Conservation (phyloP, 345 rosid species). For the Angophora floribunda region DNA sequence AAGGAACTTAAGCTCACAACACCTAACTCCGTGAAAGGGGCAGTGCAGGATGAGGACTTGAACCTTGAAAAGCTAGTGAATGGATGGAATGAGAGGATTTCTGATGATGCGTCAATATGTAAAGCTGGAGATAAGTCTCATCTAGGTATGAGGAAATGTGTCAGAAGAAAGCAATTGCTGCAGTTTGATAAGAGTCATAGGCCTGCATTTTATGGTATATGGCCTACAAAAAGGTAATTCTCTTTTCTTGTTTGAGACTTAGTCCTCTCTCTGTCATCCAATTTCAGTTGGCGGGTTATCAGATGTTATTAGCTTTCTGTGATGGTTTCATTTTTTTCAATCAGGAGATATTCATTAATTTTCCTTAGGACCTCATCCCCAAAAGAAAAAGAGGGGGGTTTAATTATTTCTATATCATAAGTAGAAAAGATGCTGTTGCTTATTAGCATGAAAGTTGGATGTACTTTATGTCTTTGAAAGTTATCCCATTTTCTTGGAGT, state of each 20-base stretch:
- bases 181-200: slow-evolving; percentile 84
- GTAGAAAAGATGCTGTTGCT: background rate
- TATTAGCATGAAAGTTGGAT: background rate
- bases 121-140: slow-evolving; percentile 9
- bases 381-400: background rate
- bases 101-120: slow-evolving; percentile 12
- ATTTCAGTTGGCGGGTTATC: background rate
- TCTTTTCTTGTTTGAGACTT: background rate
- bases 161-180: slow-evolving; percentile 49
- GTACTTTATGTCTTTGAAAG: background rate
- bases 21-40: slow-evolving; percentile 13
- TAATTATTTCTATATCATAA: background rate
- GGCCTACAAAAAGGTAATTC: slow-evolving; percentile 79
- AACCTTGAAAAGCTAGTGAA: slow-evolving; percentile 43
- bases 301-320: background rate
- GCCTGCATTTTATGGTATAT: slow-evolving; percentile 90
- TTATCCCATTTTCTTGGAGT: background rate
- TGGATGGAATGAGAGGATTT: slow-evolving; percentile 31
- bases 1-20: slow-evolving; percentile 63
- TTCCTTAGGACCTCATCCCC: background rate
- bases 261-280: background rate
- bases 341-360: background rate
- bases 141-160: slow-evolving; percentile 20
- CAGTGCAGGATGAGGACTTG: slow-evolving; percentile 24
- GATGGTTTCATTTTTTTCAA: background rate